A percentile compares a stretch with the other conserved stretches of the same genome.
phyloP scores from a whole-genome alignment of 345 rosid genomes.

The Leavenworthia alabamica region DNA sequence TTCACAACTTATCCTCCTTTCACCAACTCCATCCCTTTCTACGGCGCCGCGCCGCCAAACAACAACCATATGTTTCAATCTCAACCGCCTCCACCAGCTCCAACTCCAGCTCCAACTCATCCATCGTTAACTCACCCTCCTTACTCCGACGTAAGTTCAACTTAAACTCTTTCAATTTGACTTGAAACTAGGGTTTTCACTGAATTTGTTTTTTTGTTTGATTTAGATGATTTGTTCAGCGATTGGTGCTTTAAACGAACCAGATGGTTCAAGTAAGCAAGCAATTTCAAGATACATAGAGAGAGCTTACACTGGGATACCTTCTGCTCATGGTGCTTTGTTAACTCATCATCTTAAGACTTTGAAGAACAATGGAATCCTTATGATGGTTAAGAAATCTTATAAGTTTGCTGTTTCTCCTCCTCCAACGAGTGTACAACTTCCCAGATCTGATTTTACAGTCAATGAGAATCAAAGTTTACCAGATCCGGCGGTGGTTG shows the following conservation, averaged over 20 bases:
- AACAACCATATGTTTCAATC: slow-evolving; percentile 22
- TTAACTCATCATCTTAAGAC: slow-evolving; percentile 61
- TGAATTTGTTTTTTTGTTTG: no score
- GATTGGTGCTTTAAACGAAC: slow-evolving; percentile 61
- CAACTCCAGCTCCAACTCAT: neutral
- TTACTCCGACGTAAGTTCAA: slow-evolving; percentile 34
- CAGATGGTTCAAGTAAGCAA: slow-evolving; percentile 74
- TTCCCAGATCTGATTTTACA: slow-evolving; percentile 32
- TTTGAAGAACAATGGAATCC: slow-evolving; percentile 54
- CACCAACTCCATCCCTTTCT: slow-evolving; percentile 16
- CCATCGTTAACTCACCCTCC: slow-evolving; percentile 23
- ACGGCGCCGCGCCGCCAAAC: slow-evolving; percentile 8
- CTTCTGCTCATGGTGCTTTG: slow-evolving; percentile 51
- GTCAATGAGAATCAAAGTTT: slow-evolving; percentile 21
- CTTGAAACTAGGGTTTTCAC: slow-evolving; percentile 10
- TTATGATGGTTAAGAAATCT: slow-evolving; percentile 69
- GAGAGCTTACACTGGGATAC: slow-evolving; percentile 48
- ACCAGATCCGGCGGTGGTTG: slow-evolving; percentile 9
- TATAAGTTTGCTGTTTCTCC: slow-evolving; percentile 42
- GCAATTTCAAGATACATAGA: slow-evolving; percentile 76
- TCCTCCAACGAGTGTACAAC: slow-evolving; percentile 18
- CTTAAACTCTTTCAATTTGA: neutral
- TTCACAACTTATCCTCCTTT: slow-evolving; percentile 17
- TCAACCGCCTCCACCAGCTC: neutral
- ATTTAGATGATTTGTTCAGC: slow-evolving; percentile 71